These are phyloP conservation scores for Colletotrichum sp. DNA, from an alignment of 2,329 filamentous ascomycete species.

Conservation along the genomic window DNA sequence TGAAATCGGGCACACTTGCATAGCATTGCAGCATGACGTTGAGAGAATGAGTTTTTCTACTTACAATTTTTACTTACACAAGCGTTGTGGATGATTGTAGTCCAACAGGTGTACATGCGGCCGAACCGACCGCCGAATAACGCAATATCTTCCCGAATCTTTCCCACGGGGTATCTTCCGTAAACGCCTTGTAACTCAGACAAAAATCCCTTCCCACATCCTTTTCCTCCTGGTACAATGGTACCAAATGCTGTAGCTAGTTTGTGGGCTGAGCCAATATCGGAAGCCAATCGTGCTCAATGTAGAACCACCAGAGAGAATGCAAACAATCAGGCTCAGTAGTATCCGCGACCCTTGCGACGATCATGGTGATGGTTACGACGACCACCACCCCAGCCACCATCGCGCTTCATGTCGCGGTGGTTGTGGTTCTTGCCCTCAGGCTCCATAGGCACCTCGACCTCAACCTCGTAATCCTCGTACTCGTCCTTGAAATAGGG, in stretches of 20 bases:
- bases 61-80: neutral
- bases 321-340: neutral
- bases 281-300: too few relatives aligned
- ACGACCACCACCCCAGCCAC: neutral
- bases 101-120: slow-evolving; percentile 1
- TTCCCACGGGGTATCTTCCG: slow-evolving; percentile 16
- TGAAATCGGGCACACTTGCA: too few relatives aligned
- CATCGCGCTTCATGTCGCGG: slow-evolving; percentile 10
- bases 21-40: neutral
- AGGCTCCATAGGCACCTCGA: slow-evolving; percentile 66
- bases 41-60: neutral
- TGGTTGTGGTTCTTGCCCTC: slow-evolving; percentile 19
- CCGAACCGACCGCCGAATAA: neutral
- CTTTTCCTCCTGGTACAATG: neutral
- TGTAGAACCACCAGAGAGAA: neutral
- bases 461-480: slow-evolving; percentile 78
- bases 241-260: neutral
- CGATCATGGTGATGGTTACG: slow-evolving; percentile 3
- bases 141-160: neutral
- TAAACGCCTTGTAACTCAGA: slow-evolving; percentile 13
- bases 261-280: neutral
- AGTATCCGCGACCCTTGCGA: slow-evolving; percentile 11
- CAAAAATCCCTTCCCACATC: neutral
- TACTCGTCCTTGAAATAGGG: slow-evolving; percentile 76
- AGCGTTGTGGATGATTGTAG: neutral